Percentiles rank a stretch among this genome's conserved stretches.
These are phyloP conservation scores for Hericium rajendrae DNA, from an alignment of 768 basidiomycete genomes.

Conservation along the genomic window DNA sequence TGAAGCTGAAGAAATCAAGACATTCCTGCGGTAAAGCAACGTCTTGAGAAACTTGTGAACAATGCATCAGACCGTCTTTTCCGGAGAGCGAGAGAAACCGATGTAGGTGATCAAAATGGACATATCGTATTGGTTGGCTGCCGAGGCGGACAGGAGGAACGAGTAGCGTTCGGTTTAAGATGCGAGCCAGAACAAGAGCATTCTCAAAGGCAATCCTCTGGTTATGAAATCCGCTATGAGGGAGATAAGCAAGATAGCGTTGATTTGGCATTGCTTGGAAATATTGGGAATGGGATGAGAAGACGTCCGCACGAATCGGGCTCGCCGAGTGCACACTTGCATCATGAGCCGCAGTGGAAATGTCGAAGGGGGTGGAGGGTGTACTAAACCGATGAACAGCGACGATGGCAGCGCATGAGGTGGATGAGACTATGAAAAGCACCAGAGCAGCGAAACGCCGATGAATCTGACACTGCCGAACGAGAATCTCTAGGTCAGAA, in stretches of 20 bases:
- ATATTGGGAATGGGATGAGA: background rate
- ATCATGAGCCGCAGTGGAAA: background rate
- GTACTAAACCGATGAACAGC: background rate
- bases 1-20: slow-evolving; percentile 47
- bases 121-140: slow-evolving; percentile 47
- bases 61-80: slow-evolving; percentile 46
- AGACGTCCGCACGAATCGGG: background rate
- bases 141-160: slow-evolving; percentile 71
- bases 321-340: background rate
- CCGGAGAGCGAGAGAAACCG: slow-evolving; percentile 28
- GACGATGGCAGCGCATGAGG: background rate
- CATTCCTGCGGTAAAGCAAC: slow-evolving; percentile 43
- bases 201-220: slow-evolving; percentile 84
- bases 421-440: background rate
- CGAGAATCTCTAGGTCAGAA: too few relatives aligned
- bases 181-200: slow-evolving; percentile 58
- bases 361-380: background rate
- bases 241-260: slow-evolving; percentile 62
- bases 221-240: slow-evolving; percentile 81
- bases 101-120: slow-evolving; percentile 40
- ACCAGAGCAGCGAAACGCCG: too few relatives aligned
- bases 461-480: too few relatives aligned
- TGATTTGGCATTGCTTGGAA: slow-evolving; percentile 11
- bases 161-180: slow-evolving; percentile 70
- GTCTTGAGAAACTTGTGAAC: slow-evolving; percentile 27